Conservation (phyloP, 371 early-diverging fungal species). For the Lichtheimia ornata region DNA sequence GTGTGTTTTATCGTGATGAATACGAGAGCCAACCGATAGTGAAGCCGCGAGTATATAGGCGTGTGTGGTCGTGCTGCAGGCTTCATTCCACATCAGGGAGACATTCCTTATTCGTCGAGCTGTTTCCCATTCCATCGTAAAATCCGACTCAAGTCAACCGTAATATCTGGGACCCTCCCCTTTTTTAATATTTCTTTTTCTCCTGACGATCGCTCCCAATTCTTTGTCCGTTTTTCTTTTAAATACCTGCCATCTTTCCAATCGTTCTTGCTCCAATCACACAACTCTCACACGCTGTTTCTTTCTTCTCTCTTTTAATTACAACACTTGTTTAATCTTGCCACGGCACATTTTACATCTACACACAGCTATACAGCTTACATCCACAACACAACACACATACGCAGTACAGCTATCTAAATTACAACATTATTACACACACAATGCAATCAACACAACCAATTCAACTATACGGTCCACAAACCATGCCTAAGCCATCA, state of each 20-base stretch:
- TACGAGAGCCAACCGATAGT: neutral
- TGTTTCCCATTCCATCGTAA: constrained; percentile 32
- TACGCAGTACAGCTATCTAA: neutral
- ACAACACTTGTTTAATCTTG: neutral
- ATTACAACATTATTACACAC: neutral
- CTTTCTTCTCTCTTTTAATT: constrained; percentile 9
- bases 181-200: constrained; percentile 28
- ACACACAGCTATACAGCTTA: constrained; percentile 5
- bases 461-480: constrained; percentile 29
- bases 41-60: neutral
- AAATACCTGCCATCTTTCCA: constrained; percentile 12
- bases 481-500: constrained; percentile 24
- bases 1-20: too few species aligned
- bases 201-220: constrained; percentile 25
- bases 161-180: constrained; percentile 9
- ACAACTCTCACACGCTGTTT: neutral
- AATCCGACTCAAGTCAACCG: constrained; percentile 20
- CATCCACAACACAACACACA: constrained; percentile 2
- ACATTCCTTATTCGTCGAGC: constrained; percentile 26
- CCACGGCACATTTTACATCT: neutral
- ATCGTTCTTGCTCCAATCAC: neutral
- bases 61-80: constrained; percentile 5
- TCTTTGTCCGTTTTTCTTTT: constrained; percentile 21
- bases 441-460: constrained; percentile 20
- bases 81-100: constrained; percentile 28